These are phyloP conservation scores for Cercospora berteroae DNA, from an alignment of 2,329 filamentous ascomycete species.

Conservation along the genomic window DNA sequence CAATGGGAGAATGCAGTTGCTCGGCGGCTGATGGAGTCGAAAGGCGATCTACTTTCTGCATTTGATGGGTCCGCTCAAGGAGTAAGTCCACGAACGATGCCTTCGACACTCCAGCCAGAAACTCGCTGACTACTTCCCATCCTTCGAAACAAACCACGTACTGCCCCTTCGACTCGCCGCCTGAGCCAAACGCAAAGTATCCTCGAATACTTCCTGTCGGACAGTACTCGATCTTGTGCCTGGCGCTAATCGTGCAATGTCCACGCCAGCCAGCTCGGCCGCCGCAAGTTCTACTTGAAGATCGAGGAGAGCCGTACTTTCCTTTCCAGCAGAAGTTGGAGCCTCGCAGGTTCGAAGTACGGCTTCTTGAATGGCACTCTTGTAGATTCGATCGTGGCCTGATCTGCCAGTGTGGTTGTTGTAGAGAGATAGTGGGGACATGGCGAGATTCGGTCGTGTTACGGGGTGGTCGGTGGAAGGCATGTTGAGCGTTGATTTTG, in stretches of 20 bases:
- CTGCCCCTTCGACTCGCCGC: not conserved
- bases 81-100: not conserved
- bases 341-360: not conserved
- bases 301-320: not conserved
- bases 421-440: not conserved
- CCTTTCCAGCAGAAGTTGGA: not conserved
- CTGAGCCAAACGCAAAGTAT: not conserved
- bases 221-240: not conserved
- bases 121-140: not conserved
- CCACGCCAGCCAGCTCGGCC: not conserved
- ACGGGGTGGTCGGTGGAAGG: no score
- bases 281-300: not conserved
- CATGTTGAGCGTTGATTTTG: not conserved
- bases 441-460: not conserved
- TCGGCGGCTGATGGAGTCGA: not conserved
- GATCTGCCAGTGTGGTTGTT: not conserved
- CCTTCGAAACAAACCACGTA: not conserved
- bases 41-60: not conserved
- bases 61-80: not conserved
- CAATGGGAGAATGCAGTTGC: not conserved
- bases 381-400: not conserved
- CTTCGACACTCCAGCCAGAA: not conserved
- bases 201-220: not conserved
- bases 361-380: not conserved
- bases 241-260: not conserved